Evolutionary conservation across 208 protist genomes (phyloP).

Genomic region (Wallacemonas sp.): DNA sequence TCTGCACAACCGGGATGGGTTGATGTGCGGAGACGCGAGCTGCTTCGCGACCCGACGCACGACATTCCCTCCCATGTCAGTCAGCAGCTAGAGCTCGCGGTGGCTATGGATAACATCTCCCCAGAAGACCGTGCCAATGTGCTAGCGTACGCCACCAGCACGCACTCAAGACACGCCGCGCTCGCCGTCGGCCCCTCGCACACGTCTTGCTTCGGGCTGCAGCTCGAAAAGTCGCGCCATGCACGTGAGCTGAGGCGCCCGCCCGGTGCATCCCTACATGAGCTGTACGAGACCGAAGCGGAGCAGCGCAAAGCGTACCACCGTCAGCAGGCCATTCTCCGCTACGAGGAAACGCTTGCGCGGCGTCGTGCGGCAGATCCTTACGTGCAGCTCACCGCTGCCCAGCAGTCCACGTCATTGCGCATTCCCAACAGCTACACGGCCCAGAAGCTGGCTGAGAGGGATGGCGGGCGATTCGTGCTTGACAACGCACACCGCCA

Average conservation of each 20-base stretch:
- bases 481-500: constrained; percentile 75
- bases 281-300: constrained; percentile 9
- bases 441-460: constrained; percentile 33
- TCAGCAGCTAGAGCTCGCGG: constrained; percentile 44
- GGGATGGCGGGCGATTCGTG: constrained; percentile 39
- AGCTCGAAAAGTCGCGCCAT: constrained; percentile 38
- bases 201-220: constrained; percentile 49
- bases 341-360: constrained; percentile 69
- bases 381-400: constrained; percentile 54
- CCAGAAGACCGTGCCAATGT: constrained; percentile 11
- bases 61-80: constrained; percentile 39
- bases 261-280: constrained; percentile 11
- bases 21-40: constrained; percentile 20
- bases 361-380: constrained; percentile 56
- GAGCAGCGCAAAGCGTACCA: constrained; percentile 30
- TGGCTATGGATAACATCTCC: constrained; percentile 24
- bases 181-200: constrained; percentile 11
- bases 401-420: constrained; percentile 34
- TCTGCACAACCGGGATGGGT: constrained; percentile 22
- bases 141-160: constrained; percentile 10
- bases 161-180: background rate
- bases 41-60: constrained; percentile 18
- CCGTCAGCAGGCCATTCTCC: constrained; percentile 52
- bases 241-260: constrained; percentile 14
- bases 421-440: constrained; percentile 51